These are phyloP conservation scores for Mycena vulgaris DNA, from an alignment of 768 basidiomycete genomes.

Conservation along the genomic window DNA sequence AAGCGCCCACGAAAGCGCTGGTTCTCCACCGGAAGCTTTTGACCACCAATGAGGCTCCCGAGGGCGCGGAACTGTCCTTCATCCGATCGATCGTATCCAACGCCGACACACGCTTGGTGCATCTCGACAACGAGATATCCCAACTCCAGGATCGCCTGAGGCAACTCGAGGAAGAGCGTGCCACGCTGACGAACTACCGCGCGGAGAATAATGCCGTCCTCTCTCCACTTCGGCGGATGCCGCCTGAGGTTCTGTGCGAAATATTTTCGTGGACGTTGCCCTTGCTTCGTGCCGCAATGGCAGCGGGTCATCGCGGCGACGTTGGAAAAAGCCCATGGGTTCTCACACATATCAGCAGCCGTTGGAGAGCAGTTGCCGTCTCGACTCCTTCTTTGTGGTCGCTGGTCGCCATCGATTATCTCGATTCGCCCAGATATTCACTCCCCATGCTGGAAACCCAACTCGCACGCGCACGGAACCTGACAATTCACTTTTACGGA, in stretches of 20 bases:
- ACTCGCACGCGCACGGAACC: neutral
- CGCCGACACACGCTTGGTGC: neutral
- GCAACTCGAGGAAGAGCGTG: neutral
- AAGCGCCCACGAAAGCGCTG: too few species aligned
- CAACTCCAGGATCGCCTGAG: neutral
- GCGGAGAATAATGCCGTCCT: neutral
- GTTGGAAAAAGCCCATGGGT: neutral
- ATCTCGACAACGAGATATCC: neutral
- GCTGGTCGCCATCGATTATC: neutral
- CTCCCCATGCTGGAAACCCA: neutral
- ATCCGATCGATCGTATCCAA: neutral
- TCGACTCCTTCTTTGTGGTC: neutral
- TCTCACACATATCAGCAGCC: neutral
- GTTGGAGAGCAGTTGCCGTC: neutral
- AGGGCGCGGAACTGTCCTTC: neutral
- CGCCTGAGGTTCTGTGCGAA: neutral
- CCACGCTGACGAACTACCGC: neutral
- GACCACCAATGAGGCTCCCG: neutral
- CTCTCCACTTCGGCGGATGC: neutral
- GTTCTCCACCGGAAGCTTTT: too few species aligned
- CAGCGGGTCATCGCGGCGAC: neutral
- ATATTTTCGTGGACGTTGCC: neutral
- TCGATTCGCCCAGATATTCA: neutral
- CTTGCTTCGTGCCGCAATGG: too few species aligned
- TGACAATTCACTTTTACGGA: constrained; percentile 13